Percentiles rank a stretch among this genome's conserved stretches.
These are phyloP conservation scores for Tilletia walkeri DNA, from an alignment of 1,284 basidiomycete genomes.

Conservation along the genomic window DNA sequence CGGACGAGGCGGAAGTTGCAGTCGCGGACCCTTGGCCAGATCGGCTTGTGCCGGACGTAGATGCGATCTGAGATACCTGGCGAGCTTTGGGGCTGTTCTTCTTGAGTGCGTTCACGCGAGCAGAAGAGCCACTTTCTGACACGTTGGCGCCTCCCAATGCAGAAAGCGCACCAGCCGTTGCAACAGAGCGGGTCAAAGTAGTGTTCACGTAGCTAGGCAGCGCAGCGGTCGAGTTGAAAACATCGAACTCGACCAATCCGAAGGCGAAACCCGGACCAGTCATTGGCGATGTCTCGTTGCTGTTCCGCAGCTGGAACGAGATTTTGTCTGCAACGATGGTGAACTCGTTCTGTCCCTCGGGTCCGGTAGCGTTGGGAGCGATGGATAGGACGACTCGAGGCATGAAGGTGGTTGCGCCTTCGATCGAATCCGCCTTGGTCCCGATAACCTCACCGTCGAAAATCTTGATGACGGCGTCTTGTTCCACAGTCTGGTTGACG, in stretches of 20 bases:
- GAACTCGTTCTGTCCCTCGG: conserved; percentile 67
- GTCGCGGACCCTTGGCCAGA: not conserved
- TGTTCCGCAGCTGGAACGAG: conserved; percentile 39
- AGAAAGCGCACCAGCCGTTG: not conserved
- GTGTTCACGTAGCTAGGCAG: conserved; percentile 32
- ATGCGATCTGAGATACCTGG: not conserved
- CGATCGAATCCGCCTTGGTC: not conserved
- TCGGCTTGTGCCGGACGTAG: not conserved
- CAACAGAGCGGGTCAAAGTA: conserved; percentile 25
- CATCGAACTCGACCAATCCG: conserved; percentile 45
- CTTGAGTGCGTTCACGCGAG: not conserved
- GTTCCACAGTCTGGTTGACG: conserved; percentile 71
- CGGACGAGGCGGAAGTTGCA: not conserved
- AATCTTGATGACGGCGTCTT: conserved; percentile 67
- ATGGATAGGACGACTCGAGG: conserved; percentile 42
- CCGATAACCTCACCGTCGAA: conserved; percentile 72
- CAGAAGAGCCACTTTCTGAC: not conserved
- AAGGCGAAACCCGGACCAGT: conserved; percentile 29
- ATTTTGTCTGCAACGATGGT: conserved; percentile 69
- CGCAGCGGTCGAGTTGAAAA: conserved; percentile 32
- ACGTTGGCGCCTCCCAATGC: not conserved
- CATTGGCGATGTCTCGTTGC: conserved; percentile 38
- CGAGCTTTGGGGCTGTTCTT: not conserved
- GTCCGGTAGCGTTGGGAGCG: conserved; percentile 59
- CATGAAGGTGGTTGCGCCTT: conserved; percentile 26